Base-by-base conservation (phyloP, 2,329 filamentous ascomycete genomes). In the Pseudocercospora pini-densiflorae region DNA sequence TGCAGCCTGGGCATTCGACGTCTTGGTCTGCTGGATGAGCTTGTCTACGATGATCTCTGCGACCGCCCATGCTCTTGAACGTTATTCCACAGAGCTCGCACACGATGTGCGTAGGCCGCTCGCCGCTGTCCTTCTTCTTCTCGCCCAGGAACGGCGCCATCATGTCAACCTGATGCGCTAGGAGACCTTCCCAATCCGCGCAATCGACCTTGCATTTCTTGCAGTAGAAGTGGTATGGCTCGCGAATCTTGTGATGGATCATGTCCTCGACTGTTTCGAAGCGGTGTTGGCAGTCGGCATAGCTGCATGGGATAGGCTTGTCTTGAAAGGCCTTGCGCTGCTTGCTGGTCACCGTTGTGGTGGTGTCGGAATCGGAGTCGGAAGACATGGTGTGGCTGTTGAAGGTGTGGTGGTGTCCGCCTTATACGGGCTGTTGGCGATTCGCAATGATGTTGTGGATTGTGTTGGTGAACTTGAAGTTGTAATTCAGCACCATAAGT, bases 11-110 rank as follows among this genome's bases (percentile, higher is more conserved):
- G 72, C 87, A 89, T 3, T 74, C 70, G 55, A 89, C 77, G 47
- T 82, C 77, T 66, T 87, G 86, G 5, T 82, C 76, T 6, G 81
- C 74, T 9, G 77, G 81, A 68, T 88, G 86, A 51, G 61, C 57
- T 53, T 67, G 36, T 10, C 49, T 78, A n/a, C 87, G 80, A 68
- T 89, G 87, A 21, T 72, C 72, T 61, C 84, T 81, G 10, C 85
- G 79, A 1, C 86, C 87, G 23, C 80, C 80, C 2, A 81, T 78
- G 29, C 81, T 86, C 67, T 83, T 82, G 76, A 87, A 88, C 49
- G 88, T 86, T 8, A 81, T 74, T 12, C 83, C 85, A 61, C 87
- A 89, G 49, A 87, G 79, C 12, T 85, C 83, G 73, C 87, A 89
- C 59, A 81, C 82, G 54, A 85, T 83, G 67, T 86, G 83, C 72